phyloP scores from a whole-genome alignment of 345 rosid species.

The Gossypium thurberi region DNA sequence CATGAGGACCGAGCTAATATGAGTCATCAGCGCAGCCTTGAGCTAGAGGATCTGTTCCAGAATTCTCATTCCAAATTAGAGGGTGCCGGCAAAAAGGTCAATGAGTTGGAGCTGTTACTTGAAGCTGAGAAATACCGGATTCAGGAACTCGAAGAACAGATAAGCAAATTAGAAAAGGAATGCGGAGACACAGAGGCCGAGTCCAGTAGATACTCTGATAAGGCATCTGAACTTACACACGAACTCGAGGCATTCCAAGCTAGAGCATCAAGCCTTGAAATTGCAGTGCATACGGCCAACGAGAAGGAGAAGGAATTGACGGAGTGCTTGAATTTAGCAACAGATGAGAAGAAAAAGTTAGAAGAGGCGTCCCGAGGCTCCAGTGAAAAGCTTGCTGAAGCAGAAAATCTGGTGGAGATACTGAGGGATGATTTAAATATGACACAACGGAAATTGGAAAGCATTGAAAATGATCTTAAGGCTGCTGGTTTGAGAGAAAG shows the following conservation, averaged over 20 bases:
- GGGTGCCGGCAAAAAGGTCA: conserved; percentile 60
- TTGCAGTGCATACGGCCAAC: conserved; percentile 48
- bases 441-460: conserved; percentile 57
- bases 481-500: conserved; percentile 59
- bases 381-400: conserved; percentile 51
- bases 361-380: conserved; percentile 50
- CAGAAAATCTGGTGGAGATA: conserved; percentile 59
- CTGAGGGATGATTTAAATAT: conserved; percentile 59
- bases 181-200: conserved; percentile 57
- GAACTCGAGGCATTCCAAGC: conserved; percentile 69
- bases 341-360: conserved; percentile 60
- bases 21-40: conserved; percentile 59
- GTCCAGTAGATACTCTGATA: conserved; percentile 39
- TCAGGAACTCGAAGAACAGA: conserved; percentile 88
- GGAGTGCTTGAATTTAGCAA: conserved; percentile 42
- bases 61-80: conserved; percentile 61
- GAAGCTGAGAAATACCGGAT: conserved; percentile 85
- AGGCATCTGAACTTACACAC: conserved; percentile 56
- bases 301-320: conserved; percentile 61
- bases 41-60: conserved; percentile 61
- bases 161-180: conserved; percentile 60
- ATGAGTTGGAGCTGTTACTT: conserved; percentile 79
- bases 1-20: conserved; percentile 19
- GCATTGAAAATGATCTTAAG: conserved; percentile 57
- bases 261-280: conserved; percentile 65